phyloP scores from a whole-genome alignment of 805 yeast genomes.

The Suhomyces sp. region DNA sequence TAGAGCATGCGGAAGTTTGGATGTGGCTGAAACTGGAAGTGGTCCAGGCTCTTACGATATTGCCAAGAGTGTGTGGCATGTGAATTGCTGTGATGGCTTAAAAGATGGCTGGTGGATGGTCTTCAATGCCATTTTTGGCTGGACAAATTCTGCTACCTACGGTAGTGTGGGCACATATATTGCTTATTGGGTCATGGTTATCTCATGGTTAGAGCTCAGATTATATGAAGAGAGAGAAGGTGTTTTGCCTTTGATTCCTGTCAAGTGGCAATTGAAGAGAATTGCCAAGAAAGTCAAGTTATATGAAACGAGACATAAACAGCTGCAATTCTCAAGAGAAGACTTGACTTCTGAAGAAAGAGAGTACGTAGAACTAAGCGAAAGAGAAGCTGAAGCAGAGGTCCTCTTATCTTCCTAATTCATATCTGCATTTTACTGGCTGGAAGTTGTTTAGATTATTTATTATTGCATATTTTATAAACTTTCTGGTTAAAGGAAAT shows the following conservation, averaged over 20 bases:
- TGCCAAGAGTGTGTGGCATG: slow-evolving; percentile 43
- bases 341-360: neutral
- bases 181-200: slow-evolving; percentile 38
- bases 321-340: slow-evolving; percentile 4
- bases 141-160: slow-evolving; percentile 48
- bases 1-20: slow-evolving; percentile 39
- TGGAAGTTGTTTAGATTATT: too few relatives aligned
- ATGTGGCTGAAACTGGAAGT: slow-evolving; percentile 44
- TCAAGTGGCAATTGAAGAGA: slow-evolving; percentile 39
- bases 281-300: slow-evolving; percentile 27
- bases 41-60: slow-evolving; percentile 49
- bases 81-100: slow-evolving; percentile 46
- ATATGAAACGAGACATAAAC: slow-evolving; percentile 12
- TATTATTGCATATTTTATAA: too few relatives aligned
- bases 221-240: slow-evolving; percentile 41
- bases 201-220: slow-evolving; percentile 28
- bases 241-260: slow-evolving; percentile 36
- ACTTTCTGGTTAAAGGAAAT: too few relatives aligned
- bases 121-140: slow-evolving; percentile 44
- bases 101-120: slow-evolving; percentile 50
- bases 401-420: slow-evolving; percentile 7
- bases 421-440: too few relatives aligned
- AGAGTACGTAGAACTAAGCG: neutral
- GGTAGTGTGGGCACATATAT: slow-evolving; percentile 40
- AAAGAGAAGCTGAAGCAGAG: slow-evolving; percentile 9